Conservation (phyloP, 2,329 filamentous ascomycete species). For the Cadophora sp. region DNA sequence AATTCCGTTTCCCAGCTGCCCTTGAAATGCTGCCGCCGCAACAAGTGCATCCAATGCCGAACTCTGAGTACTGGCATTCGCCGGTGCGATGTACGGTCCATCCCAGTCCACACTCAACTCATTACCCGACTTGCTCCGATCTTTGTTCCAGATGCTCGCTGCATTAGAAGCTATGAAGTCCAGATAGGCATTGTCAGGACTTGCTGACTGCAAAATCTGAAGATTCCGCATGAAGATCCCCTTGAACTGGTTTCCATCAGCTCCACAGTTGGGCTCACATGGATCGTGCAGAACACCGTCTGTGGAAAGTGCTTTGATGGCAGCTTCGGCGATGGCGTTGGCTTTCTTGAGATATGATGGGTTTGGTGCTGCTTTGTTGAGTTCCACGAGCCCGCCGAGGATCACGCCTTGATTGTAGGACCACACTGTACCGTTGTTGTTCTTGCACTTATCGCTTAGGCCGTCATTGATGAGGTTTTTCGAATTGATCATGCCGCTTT, state of each 20-base stretch:
- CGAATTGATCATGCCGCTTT: constrained; percentile 55
- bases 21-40: constrained; percentile 53
- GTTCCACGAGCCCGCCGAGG: constrained; percentile 64
- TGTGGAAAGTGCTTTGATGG: constrained; percentile 54
- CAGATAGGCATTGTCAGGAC: constrained; percentile 56
- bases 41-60: constrained; percentile 72
- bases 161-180: constrained; percentile 68
- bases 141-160: constrained; percentile 67
- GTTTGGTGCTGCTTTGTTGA: constrained; percentile 56
- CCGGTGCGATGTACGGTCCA: constrained; percentile 60
- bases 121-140: constrained; percentile 54
- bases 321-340: constrained; percentile 59
- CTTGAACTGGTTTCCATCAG: constrained; percentile 73
- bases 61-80: constrained; percentile 66
- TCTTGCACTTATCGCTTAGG: constrained; percentile 54
- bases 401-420: constrained; percentile 68
- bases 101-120: constrained; percentile 68
- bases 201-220: constrained; percentile 55
- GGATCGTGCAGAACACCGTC: constrained; percentile 60
- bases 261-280: constrained; percentile 55
- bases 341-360: constrained; percentile 53
- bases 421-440: constrained; percentile 53
- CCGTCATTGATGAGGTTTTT: constrained; percentile 61
- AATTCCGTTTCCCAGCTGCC: constrained; percentile 20
- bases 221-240: constrained; percentile 74